Evolutionary conservation across 306 rosid genomes (phyloP).

Genomic region (Styphnolobium japonicum): DNA sequence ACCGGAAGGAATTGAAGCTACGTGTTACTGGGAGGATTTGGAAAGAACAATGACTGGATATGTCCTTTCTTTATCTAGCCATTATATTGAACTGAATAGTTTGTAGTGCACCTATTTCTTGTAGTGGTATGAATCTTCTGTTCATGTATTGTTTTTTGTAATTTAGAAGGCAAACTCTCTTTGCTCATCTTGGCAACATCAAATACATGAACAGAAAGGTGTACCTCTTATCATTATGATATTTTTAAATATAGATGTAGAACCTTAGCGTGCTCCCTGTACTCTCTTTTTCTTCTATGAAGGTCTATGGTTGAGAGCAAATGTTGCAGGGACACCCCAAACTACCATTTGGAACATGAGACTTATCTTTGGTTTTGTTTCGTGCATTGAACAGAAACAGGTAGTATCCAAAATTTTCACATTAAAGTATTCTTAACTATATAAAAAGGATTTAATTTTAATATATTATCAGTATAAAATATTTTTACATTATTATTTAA

Average conservation of each 20-base stretch:
- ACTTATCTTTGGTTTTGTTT: background rate
- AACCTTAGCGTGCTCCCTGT: background rate
- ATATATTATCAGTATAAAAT: no score
- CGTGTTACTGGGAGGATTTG: slow-evolving; percentile 92
- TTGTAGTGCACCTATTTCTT: slow-evolving; percentile 36
- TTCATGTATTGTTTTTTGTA: slow-evolving; percentile 45
- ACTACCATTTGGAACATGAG: background rate
- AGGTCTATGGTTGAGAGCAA: background rate
- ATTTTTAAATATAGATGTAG: slow-evolving; percentile 19
- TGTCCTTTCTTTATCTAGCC: slow-evolving; percentile 16
- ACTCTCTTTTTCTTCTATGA: background rate
- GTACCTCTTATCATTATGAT: slow-evolving; percentile 24
- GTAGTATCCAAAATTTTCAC: no score
- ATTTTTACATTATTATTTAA: no score
- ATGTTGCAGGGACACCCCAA: background rate
- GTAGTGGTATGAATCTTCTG: slow-evolving; percentile 31
- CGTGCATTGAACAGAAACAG: background rate
- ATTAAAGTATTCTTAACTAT: no score
- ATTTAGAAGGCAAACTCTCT: slow-evolving; percentile 69
- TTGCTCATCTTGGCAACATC: slow-evolving; percentile 63
- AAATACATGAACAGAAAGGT: slow-evolving; percentile 45
- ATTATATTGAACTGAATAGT: slow-evolving; percentile 22
- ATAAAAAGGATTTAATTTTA: no score
- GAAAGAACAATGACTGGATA: slow-evolving; percentile 63
- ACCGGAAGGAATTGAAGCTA: slow-evolving; percentile 77